Conservation (phyloP, 2,329 filamentous ascomycete species). For the Neopestalotiopsis rosae region DNA sequence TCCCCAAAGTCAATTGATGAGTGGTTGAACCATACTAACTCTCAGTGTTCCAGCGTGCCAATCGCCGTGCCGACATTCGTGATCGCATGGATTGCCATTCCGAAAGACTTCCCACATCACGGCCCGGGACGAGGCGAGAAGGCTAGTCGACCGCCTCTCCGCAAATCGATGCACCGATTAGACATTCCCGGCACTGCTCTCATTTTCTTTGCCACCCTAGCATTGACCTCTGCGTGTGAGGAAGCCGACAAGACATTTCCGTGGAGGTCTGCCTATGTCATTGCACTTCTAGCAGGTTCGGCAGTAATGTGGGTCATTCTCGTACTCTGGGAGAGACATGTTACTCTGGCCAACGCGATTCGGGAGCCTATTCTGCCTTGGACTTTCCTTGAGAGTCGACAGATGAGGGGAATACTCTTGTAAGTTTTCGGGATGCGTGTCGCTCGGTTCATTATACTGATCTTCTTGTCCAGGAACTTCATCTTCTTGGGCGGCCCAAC, state of each 20-base stretch:
- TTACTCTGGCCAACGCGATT: background rate
- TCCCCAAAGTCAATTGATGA: no score
- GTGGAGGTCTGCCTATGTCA: background rate
- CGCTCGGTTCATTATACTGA: no score
- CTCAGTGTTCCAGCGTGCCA: conserved; percentile 12
- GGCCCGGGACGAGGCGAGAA: no score
- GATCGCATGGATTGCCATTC: conserved; percentile 20
- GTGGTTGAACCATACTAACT: no score
- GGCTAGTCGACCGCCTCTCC: no score
- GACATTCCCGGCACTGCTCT: conserved; percentile 19
- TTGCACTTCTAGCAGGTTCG: background rate
- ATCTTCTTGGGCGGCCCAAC: conserved; percentile 20
- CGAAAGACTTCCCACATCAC: conserved; percentile 12
- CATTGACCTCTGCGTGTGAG: conserved; percentile 1
- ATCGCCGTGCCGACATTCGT: conserved; percentile 15
- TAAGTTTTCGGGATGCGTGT: no score
- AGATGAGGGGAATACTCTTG: no score
- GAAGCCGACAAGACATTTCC: conserved; percentile 9
- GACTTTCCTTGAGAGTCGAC: no score
- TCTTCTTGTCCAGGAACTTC: no score
- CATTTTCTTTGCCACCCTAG: conserved; percentile 10
- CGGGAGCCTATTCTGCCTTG: no score
- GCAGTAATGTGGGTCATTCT: background rate
- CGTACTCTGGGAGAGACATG: conserved; percentile 24
- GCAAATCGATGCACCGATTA: background rate